A percentile compares a stretch with the other conserved stretches of the same genome.
phyloP scores from a whole-genome alignment of 1,284 basidiomycete genomes.

The Cryptococcus jaspeensis region DNA sequence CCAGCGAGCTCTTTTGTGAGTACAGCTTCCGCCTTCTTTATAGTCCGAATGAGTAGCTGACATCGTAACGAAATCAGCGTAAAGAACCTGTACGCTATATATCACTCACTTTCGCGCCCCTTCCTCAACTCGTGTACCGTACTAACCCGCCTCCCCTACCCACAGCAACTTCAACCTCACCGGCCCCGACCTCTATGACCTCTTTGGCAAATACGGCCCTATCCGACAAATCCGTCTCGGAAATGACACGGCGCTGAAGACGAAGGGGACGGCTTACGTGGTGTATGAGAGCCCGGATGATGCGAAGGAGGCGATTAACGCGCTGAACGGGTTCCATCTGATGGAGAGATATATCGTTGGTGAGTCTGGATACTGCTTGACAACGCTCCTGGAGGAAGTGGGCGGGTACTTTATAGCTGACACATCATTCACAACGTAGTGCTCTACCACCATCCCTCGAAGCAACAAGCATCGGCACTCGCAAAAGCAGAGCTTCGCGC shows the following conservation, averaged over 20 bases:
- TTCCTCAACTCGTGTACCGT: not conserved
- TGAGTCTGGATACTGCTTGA: slow-evolving; percentile 37
- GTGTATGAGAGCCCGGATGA: slow-evolving; percentile 57
- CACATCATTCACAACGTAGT: no score
- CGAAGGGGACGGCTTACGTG: slow-evolving; percentile 94
- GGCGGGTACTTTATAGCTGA: no score
- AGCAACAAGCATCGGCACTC: slow-evolving; percentile 79
- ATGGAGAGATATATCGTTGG: slow-evolving; percentile 94
- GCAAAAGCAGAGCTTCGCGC: slow-evolving; percentile 89
- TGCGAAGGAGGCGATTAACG: slow-evolving; percentile 94
- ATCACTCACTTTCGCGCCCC: not conserved
- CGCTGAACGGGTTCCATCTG: slow-evolving; percentile 96
- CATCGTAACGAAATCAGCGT: no score
- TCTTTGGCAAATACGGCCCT: slow-evolving; percentile 96
- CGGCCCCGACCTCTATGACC: slow-evolving; percentile 91
- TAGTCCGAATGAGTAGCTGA: no score
- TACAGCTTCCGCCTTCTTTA: not conserved
- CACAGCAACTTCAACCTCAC: slow-evolving; percentile 79
- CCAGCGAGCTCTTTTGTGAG: slow-evolving; percentile 48
- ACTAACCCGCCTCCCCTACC: slow-evolving; percentile 1
- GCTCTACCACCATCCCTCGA: slow-evolving; percentile 94
- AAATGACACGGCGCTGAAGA: slow-evolving; percentile 73
- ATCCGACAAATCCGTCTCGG: slow-evolving; percentile 95
- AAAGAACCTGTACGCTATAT: slow-evolving; percentile 47
- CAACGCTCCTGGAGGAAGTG: not conserved